Percentiles rank a stretch among this genome's conserved stretches.
Conservation (phyloP, 352 stramenopile species). For the Pythium myriotylum region DNA sequence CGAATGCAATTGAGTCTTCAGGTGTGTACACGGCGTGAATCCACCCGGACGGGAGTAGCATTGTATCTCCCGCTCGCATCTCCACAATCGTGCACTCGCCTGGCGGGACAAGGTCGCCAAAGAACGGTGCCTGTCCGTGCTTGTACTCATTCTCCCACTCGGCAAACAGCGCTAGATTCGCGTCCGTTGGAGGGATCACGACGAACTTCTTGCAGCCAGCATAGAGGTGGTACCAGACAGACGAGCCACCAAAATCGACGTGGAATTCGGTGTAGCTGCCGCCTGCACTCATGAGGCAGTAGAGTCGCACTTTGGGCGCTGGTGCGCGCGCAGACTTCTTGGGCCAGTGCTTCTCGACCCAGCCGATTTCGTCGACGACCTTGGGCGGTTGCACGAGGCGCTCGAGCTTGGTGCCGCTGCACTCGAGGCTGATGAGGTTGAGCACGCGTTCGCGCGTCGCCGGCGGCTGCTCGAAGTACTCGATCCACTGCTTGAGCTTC, state of each 20-base stretch:
- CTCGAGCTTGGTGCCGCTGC: slow-evolving; percentile 37
- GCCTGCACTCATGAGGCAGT: slow-evolving; percentile 46
- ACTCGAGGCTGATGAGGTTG: slow-evolving; percentile 48
- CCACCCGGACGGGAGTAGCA: slow-evolving; percentile 50
- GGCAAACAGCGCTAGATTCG: slow-evolving; percentile 35
- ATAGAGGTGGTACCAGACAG: slow-evolving; percentile 51
- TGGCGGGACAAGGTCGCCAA: slow-evolving; percentile 24
- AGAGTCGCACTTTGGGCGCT: slow-evolving; percentile 34
- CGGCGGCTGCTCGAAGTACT: slow-evolving; percentile 31
- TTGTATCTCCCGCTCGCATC: slow-evolving; percentile 38
- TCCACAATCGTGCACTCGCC: slow-evolving; percentile 36
- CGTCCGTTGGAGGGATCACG: slow-evolving; percentile 41
- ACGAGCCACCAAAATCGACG: slow-evolving; percentile 49
- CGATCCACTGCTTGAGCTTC: slow-evolving; percentile 40
- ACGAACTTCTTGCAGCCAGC: slow-evolving; percentile 45
- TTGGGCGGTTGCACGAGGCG: slow-evolving; percentile 32
- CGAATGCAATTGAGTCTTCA: slow-evolving; percentile 46
- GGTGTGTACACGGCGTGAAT: slow-evolving; percentile 49
- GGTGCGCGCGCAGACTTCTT: slow-evolving; percentile 4
- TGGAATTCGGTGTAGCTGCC: slow-evolving; percentile 52
- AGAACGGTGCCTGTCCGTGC: slow-evolving; percentile 28
- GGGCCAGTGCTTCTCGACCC: slow-evolving; percentile 44
- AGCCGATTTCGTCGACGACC: slow-evolving; percentile 42
- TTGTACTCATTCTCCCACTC: slow-evolving; percentile 32
- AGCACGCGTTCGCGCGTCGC: slow-evolving; percentile 27